These are phyloP conservation scores for Diaporthe vaccinii DNA, from an alignment of 2,329 filamentous ascomycete genomes.

Conservation along the genomic window DNA sequence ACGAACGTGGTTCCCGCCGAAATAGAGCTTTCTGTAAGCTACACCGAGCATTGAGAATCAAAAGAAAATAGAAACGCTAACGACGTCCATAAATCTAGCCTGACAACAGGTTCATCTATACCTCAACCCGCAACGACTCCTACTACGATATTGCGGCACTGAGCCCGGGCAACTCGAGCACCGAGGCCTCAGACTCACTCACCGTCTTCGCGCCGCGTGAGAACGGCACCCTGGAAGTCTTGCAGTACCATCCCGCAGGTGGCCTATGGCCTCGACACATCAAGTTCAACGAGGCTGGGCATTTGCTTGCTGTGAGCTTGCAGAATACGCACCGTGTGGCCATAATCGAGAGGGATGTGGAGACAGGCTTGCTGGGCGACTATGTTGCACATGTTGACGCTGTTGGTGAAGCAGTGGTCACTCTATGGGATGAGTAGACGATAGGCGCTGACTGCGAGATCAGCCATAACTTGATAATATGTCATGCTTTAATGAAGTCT, in stretches of 20 bases:
- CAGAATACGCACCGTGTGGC: neutral
- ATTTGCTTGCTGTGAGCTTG: neutral
- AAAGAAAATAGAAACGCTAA: neutral
- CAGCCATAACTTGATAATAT: neutral
- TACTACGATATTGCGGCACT: neutral
- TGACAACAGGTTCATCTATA: slow-evolving; percentile 1
- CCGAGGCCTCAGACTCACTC: neutral
- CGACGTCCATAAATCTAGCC: neutral
- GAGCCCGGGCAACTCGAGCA: neutral
- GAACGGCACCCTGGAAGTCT: neutral
- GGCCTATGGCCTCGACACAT: neutral
- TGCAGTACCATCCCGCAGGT: slow-evolving; percentile 1
- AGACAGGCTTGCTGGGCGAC: neutral
- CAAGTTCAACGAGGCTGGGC: neutral
- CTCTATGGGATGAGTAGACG: neutral
- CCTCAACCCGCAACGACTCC: neutral
- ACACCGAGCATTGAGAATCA: neutral
- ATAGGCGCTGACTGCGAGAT: neutral
- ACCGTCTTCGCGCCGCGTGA: neutral
- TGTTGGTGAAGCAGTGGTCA: neutral
- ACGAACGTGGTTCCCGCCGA: neutral
- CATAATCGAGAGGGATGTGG: neutral
- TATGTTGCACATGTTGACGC: neutral
- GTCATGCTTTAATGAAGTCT: neutral
- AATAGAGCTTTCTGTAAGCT: neutral